phyloP scores from a whole-genome alignment of 306 rosid species.

The Begonia fuchsioides region DNA sequence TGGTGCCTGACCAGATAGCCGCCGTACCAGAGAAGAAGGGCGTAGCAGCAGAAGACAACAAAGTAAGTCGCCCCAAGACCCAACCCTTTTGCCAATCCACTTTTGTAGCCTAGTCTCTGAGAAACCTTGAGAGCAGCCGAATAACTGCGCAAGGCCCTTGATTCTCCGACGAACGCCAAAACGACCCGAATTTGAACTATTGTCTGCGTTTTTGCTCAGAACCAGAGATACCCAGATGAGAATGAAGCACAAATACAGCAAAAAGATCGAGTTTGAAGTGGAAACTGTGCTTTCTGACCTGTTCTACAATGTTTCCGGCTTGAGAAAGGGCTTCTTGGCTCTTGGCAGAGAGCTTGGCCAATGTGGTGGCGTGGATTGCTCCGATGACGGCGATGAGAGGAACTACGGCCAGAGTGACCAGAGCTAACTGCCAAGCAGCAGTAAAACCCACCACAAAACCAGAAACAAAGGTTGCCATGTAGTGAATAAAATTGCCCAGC shows the following conservation, averaged over 20 bases:
- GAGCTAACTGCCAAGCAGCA: slow-evolving; percentile 82
- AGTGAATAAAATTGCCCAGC: slow-evolving; percentile 85
- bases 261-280: too few species aligned
- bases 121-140: slow-evolving; percentile 51
- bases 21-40: slow-evolving; percentile 86
- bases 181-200: slow-evolving; percentile 77
- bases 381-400: slow-evolving; percentile 83
- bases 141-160: slow-evolving; percentile 46
- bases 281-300: slow-evolving; percentile 23
- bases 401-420: slow-evolving; percentile 77
- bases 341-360: slow-evolving; percentile 64
- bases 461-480: slow-evolving; percentile 86
- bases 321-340: slow-evolving; percentile 79
- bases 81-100: slow-evolving; percentile 74
- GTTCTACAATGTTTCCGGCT: slow-evolving; percentile 81
- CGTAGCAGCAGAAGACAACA: slow-evolving; percentile 80
- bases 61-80: slow-evolving; percentile 86
- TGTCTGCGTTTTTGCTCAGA: slow-evolving; percentile 29
- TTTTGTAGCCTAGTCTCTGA: slow-evolving; percentile 66
- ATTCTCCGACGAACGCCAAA: slow-evolving; percentile 58
- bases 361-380: slow-evolving; percentile 58
- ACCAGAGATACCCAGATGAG: too few species aligned
- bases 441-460: slow-evolving; percentile 86
- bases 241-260: too few species aligned
- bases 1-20: slow-evolving; percentile 77